Base-by-base conservation (phyloP, 2,329 filamentous ascomycete species). In the Beauveria bassiana region DNA sequence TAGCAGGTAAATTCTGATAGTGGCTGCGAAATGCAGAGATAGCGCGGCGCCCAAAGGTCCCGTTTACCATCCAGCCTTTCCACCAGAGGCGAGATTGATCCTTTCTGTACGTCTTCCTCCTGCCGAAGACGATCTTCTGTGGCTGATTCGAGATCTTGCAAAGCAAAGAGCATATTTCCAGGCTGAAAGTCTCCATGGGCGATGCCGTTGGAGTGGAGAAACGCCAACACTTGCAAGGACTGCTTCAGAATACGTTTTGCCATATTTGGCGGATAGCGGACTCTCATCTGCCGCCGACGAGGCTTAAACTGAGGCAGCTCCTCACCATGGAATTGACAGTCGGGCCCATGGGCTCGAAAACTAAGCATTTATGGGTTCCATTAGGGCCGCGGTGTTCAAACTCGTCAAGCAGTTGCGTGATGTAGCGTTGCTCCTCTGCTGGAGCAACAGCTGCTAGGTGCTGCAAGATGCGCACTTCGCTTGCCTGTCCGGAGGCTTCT, bases 241-340 rank as follows among this genome's bases (percentile, higher is more conserved):
- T 78, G 75, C 61, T 74, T 74, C 12, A 75, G 69, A 67, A 77
- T 75, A 20, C 34, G 61, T 66, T 75, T 79, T 14, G 77, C 76
- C 63, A 79, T 73, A 62, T 66, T 64, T 31, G 68, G 71, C 5
- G 77, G 75, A 57, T 72, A 78, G 67, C 69, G 77, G 69, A 68
- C 68, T 63, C 63, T 68, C 65, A 64, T 68, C 16, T 50, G 61
- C 14, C 18, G 26, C 55, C 2, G 61, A 31, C 65, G 68, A 61
- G 69, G 69, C 22, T 72, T 72, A 64, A 72, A 72, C 55, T 68
- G 67, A 9, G 70, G 70, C 10, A 72, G 65, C 64, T 70, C 70
- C 63, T 76, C 71, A 77, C 71, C 63, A 72, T 65, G 52, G 72
- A 68, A 12, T 74, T 70, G n/a, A 78, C 68, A 65, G 68, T 78